Percentiles rank a stretch among this genome's conserved stretches.
phyloP scores from a whole-genome alignment of 306 rosid species.

The Myrica gale region DNA sequence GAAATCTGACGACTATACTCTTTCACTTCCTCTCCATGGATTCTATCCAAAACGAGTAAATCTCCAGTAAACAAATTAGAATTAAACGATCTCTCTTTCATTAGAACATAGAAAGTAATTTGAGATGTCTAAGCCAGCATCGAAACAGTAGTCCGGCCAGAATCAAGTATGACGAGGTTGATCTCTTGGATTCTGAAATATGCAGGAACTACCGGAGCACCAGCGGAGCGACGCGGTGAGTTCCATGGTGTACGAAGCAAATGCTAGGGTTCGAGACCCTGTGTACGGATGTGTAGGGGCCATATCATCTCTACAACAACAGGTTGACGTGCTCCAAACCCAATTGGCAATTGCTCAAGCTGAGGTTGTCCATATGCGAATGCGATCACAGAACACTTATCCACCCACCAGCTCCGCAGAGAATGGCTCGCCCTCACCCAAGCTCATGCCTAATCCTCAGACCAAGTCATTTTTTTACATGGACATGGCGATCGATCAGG shows the following conservation, averaged over 20 bases:
- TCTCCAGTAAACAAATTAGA: too few species aligned
- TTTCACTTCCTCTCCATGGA: too few species aligned
- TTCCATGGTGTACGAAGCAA: slow-evolving; percentile 94
- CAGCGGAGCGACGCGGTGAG: slow-evolving; percentile 93
- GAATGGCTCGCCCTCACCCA: slow-evolving; percentile 25
- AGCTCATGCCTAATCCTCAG: slow-evolving; percentile 28
- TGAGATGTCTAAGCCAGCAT: too few species aligned
- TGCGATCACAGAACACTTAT: slow-evolving; percentile 40
- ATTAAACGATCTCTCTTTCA: too few species aligned
- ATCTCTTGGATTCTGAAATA: neutral
- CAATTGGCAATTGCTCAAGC: slow-evolving; percentile 80
- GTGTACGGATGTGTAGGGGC: slow-evolving; percentile 97
- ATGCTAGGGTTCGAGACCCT: slow-evolving; percentile 92
- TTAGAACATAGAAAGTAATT: too few species aligned
- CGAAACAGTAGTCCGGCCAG: neutral
- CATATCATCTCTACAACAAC: slow-evolving; percentile 84
- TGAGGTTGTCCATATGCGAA: slow-evolving; percentile 70
- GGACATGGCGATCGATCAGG: slow-evolving; percentile 58
- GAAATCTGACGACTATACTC: too few species aligned
- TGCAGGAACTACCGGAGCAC: slow-evolving; percentile 76
- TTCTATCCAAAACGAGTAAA: too few species aligned
- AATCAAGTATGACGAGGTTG: neutral
- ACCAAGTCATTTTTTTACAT: slow-evolving; percentile 67
- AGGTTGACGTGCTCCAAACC: slow-evolving; percentile 70
- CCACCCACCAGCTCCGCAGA: slow-evolving; percentile 24